Evolutionary conservation across 345 rosid genomes (phyloP), one percentile per base, ranked within the genome.

Genomic region (Linum tenue): DNA sequence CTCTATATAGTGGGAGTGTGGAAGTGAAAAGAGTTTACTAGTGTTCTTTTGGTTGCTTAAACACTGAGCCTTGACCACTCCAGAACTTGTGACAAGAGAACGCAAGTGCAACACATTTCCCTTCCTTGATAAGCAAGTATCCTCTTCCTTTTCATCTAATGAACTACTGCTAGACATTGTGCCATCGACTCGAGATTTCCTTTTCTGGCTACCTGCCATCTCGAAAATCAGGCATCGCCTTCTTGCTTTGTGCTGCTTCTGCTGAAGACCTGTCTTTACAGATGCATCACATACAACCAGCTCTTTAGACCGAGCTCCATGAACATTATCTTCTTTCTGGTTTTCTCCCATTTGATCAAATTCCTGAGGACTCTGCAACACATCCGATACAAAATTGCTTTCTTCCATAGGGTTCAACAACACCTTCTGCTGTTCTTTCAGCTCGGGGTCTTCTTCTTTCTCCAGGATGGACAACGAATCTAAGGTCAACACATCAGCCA

Each of bases 181-280:
- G 31, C 31, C 31, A 36, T 73, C 74, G 57, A 68, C 58, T 67
- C 64, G 63, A 55, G 75, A 70, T 67, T 72, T 64, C 77, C 58
- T 81, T 76, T 69, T 78, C 67, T 41, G 69, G 67, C 76, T 69
- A 69, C 77, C 85, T 39, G 75, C 74, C 72, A 72, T 72, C 60
- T 83, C 90, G 80, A 75, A 85, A 67, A 76, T 71, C 66, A 87
- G 77, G 76, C 86, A 83, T 37, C 88, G 82, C 60, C 87, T 74
- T 40, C 85, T 77, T 64, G 79, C 72, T 63, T 82, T 76, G 69
- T 69, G 64, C 76, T 82, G 88, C 83, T 80, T 73, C 58, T 64
- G 83, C 77, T 65, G 67, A 16, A 65, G 69, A 69, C 75, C 81
- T 44, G 59, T 60, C 64, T 75, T 59, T 53, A 60, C 40, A 43